Evolutionary conservation across 108 stramenopile species (phyloP).

Genomic region (Pinguiococcus pyrenoidosus): DNA sequence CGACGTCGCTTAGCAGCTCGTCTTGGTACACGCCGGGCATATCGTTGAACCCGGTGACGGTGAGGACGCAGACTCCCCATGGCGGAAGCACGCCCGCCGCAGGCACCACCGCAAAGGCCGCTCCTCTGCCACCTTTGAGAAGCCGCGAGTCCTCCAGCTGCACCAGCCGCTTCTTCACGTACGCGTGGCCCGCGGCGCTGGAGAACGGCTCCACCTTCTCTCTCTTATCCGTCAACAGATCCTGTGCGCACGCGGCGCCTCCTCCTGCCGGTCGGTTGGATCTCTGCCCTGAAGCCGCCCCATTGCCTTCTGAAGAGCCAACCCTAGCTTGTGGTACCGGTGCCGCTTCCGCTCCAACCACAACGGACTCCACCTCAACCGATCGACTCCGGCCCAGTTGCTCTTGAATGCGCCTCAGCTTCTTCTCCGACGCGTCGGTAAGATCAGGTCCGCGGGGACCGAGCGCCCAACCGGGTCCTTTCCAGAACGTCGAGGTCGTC

Average conservation of each 20-base stretch:
- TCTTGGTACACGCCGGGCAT: constrained; percentile 38
- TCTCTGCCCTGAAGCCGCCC: neutral
- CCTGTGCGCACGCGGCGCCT: neutral
- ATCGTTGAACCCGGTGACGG: constrained; percentile 32
- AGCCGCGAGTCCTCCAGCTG: constrained; percentile 24
- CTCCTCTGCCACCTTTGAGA: constrained; percentile 21
- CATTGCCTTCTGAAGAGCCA: neutral
- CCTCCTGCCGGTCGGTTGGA: neutral
- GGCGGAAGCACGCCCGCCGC: constrained; percentile 20
- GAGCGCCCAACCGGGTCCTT: constrained; percentile 14
- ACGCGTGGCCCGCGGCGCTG: constrained; percentile 10
- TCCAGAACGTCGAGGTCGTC: neutral
- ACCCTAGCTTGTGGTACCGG: neutral
- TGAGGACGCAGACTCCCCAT: constrained; percentile 30
- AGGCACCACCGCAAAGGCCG: constrained; percentile 23
- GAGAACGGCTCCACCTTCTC: constrained; percentile 15
- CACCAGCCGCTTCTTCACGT: constrained; percentile 14
- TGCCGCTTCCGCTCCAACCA: neutral
- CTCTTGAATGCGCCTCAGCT: constrained; percentile 8
- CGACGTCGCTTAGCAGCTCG: constrained; percentile 19
- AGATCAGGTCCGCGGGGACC: constrained; percentile 12
- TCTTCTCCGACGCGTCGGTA: constrained; percentile 12
- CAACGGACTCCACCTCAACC: neutral
- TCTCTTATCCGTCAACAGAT: constrained; percentile 6
- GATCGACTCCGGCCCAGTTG: neutral